Conservation (phyloP, 2,329 filamentous ascomycete genomes). For the Microcyclosporella mali region DNA sequence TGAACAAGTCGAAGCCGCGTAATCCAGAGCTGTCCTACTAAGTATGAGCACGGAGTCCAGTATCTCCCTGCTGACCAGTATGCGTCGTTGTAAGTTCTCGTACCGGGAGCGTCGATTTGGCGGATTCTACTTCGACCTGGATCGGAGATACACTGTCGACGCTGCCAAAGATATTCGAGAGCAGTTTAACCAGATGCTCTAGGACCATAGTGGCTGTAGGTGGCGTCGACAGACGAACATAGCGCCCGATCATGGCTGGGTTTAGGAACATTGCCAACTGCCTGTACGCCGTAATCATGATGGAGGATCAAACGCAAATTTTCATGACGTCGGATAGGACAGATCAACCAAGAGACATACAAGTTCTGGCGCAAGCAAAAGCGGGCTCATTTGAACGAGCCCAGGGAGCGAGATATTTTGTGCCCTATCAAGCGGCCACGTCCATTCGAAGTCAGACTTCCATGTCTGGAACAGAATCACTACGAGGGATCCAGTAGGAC, state of each 20-base stretch:
- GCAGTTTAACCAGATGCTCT: conserved; percentile 20
- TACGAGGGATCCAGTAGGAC: conserved; percentile 40
- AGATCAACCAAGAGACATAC: conserved; percentile 33
- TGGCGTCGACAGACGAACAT: not conserved
- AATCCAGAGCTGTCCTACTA: conserved; percentile 44
- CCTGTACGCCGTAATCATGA: conserved; percentile 5
- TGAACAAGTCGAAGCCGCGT: conserved; percentile 40
- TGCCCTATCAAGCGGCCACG: conserved; percentile 42
- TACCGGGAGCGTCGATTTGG: conserved; percentile 50
- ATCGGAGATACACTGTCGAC: conserved; percentile 48
- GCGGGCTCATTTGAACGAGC: conserved; percentile 45
- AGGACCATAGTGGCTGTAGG: conserved; percentile 15
- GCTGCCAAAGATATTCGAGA: conserved; percentile 39
- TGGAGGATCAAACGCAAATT: too few species aligned
- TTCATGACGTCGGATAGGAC: not conserved
- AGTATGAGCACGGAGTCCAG: too few species aligned
- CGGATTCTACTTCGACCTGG: conserved; percentile 54
- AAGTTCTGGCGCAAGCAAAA: conserved; percentile 52
- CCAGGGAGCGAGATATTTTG: conserved; percentile 46
- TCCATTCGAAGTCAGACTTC: conserved; percentile 30
- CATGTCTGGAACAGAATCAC: conserved; percentile 42
- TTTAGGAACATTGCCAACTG: conserved; percentile 15
- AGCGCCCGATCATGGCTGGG: conserved; percentile 9
- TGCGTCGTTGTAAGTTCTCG: conserved; percentile 14
- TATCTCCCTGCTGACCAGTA: too few species aligned